Evolutionary conservation across 169 alveolate species (phyloP), one percentile per base, ranked within the genome.

Genomic region (Eimeria zaria): DNA sequence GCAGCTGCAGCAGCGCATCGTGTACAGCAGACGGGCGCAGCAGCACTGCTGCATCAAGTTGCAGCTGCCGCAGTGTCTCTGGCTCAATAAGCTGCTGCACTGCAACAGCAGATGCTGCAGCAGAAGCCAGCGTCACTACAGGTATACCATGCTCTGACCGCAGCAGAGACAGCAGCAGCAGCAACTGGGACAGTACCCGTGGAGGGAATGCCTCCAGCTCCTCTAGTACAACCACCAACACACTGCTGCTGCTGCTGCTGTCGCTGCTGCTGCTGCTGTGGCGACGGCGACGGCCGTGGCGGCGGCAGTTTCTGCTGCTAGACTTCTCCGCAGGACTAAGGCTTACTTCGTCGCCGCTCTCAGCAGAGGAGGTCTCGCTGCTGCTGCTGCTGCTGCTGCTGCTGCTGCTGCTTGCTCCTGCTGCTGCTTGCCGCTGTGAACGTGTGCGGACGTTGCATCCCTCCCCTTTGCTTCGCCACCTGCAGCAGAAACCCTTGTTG

Each of bases 21-120:
- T 91, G 96, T 58, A 91, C 96, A 53, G 80, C 91, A 11, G 96
- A 74, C 1, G 96, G 96, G 60, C 88, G 96, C 84, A 91, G 91
- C 83, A 91, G 84, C 81, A 67, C 88, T 30, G 96, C 84, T 33
- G 96, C 91, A 39, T 91, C 96, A 11, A 91, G 39, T 30, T 74
- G 96, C 74, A 76, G 71, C 84, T 55, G 67, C 67, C 81, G 80
- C 62, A 85, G 27, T 9, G 96, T 62, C 24, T 88, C 81, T 18
- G 96, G 89, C 33, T 91, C 96, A 24, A 91, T 67, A 44, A 62
- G 91, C 55, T 53, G 83, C 96, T 91, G 96, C 71, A 76, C 44
- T 5, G 88, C 81, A 27, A 51, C 46, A 51, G 96, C 88, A 76
- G 83, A 74, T 22, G 96, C 78, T 24, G 96, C 88, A 60, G 96